These are phyloP conservation scores for Aspergillus kassunensis DNA, from an alignment of 495 filamentous ascomycete species.

Conservation along the genomic window DNA sequence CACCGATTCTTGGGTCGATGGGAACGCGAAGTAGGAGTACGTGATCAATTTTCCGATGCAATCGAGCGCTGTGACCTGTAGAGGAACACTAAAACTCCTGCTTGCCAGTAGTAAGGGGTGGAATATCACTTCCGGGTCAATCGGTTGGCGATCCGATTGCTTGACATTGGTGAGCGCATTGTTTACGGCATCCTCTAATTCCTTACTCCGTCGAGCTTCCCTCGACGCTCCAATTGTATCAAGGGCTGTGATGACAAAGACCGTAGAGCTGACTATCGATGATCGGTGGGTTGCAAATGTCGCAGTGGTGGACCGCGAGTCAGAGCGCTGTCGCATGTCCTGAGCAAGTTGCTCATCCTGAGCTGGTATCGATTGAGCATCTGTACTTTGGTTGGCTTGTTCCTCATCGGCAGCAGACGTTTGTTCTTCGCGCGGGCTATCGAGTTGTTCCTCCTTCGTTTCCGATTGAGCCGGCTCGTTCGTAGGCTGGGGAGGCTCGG, in stretches of 20 bases:
- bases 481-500: constrained; percentile 19
- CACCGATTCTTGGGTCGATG: constrained; percentile 42
- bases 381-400: background rate
- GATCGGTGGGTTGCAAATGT: constrained; percentile 51
- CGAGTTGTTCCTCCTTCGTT: constrained; percentile 5
- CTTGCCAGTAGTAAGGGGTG: constrained; percentile 85
- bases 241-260: constrained; percentile 88
- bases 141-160: constrained; percentile 61
- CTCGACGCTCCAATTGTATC: constrained; percentile 86
- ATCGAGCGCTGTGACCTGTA: constrained; percentile 88
- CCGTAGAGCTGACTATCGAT: constrained; percentile 78
- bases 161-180: constrained; percentile 81
- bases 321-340: constrained; percentile 46
- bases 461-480: constrained; percentile 16
- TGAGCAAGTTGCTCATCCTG: constrained; percentile 25
- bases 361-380: constrained; percentile 6
- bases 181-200: constrained; percentile 73
- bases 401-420: background rate
- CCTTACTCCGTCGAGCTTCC: constrained; percentile 77
- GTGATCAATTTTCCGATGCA: constrained; percentile 98
- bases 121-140: constrained; percentile 86
- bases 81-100: constrained; percentile 72
- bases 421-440: constrained; percentile 1
- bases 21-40: constrained; percentile 92
- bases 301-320: constrained; percentile 55